Evolutionary conservation across 2,329 filamentous ascomycete species (phyloP).

Genomic region (Coniochaeta sp.): DNA sequence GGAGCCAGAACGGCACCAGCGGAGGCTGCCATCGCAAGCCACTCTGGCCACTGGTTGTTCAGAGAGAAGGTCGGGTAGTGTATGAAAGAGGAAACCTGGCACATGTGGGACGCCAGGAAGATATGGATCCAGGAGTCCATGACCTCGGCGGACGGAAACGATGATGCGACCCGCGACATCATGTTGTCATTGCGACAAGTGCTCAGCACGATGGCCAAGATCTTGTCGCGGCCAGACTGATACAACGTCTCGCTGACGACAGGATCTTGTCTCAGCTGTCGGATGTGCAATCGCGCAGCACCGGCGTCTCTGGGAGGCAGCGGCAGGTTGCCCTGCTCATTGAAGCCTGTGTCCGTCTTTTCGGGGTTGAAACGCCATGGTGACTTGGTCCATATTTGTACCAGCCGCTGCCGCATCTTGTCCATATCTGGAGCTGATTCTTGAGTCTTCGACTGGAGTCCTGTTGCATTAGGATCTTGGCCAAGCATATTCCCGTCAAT

Average conservation of each 20-base stretch:
- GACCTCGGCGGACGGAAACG: conserved; percentile 54
- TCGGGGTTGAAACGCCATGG: conserved; percentile 44
- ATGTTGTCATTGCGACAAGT: conserved; percentile 44
- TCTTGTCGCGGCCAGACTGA: conserved; percentile 46
- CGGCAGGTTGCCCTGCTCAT: conserved; percentile 36
- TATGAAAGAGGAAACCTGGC: conserved; percentile 52
- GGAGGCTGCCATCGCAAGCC: conserved; percentile 52
- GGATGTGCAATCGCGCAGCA: conserved; percentile 13
- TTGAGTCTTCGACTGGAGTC: conserved; percentile 22
- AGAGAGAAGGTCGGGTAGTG: conserved; percentile 54
- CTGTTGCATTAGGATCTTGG: conserved; percentile 11
- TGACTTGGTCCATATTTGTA: conserved; percentile 41
- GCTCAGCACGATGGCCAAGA: conserved; percentile 56
- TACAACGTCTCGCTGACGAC: conserved; percentile 37
- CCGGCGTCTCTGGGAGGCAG: conserved; percentile 30
- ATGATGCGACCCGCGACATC: conserved; percentile 46
- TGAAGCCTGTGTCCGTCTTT: conserved; percentile 34
- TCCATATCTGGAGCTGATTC: conserved; percentile 31
- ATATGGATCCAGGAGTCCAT: conserved; percentile 56
- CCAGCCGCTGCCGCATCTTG: conserved; percentile 38
- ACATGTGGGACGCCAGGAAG: conserved; percentile 48
- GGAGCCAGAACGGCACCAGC: conserved; percentile 54
- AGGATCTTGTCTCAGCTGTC: conserved; percentile 20
- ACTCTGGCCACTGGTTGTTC: conserved; percentile 48
- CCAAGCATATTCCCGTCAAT: conserved; percentile 21